A percentile compares a stretch with the other conserved stretches of the same genome.
Evolutionary conservation across 257 asterid species (phyloP).

Genomic region (Oldenlandia corymbosa): DNA sequence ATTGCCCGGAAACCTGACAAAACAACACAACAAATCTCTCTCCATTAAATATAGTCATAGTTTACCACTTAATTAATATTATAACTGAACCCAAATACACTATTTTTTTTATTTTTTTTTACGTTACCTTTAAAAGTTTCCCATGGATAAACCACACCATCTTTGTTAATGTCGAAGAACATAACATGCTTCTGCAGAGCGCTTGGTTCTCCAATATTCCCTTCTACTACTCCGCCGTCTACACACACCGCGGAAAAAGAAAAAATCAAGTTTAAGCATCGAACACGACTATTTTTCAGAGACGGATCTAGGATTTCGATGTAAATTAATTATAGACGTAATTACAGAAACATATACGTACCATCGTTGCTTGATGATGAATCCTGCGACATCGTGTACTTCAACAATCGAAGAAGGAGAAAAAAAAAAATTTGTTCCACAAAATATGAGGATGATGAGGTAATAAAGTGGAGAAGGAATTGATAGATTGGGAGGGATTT

Average conservation of each 20-base stretch:
- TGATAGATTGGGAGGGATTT: background rate
- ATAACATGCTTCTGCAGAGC: slow-evolving; percentile 57
- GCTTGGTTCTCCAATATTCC: slow-evolving; percentile 33
- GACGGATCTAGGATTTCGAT: too few species aligned
- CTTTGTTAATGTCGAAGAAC: slow-evolving; percentile 74
- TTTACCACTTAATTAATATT: too few species aligned
- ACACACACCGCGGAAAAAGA: too few species aligned
- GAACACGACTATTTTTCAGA: too few species aligned
- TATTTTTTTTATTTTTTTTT: too few species aligned
- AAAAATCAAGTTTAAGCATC: too few species aligned
- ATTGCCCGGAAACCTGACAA: slow-evolving; percentile 65
- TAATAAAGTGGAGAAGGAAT: background rate
- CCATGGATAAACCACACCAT: slow-evolving; percentile 65
- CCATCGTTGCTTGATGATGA: background rate
- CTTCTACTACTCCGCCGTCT: slow-evolving; percentile 1
- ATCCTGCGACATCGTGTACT: background rate
- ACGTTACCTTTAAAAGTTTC: slow-evolving; percentile 80
- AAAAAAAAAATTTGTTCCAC: too few species aligned
- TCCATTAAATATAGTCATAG: too few species aligned
- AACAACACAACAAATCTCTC: too few species aligned
- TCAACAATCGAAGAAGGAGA: background rate
- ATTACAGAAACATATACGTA: background rate
- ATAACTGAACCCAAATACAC: too few species aligned
- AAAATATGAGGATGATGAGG: too few species aligned
- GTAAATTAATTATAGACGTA: too few species aligned